Conservation (phyloP, 768 basidiomycete genomes). For the Serendipita sp. region DNA sequence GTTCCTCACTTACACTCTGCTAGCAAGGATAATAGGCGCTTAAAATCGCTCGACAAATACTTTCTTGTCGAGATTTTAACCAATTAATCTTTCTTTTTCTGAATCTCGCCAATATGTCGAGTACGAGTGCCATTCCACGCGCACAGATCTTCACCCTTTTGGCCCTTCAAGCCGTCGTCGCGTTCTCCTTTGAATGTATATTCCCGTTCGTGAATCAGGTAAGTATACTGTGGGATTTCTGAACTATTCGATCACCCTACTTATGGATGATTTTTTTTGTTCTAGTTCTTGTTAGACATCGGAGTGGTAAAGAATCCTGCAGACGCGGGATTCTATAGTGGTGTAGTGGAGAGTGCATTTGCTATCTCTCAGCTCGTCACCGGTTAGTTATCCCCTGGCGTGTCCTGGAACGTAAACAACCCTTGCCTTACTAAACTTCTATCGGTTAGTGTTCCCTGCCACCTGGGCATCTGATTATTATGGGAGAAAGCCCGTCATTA, state of each 20-base stretch:
- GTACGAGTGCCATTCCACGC: not conserved
- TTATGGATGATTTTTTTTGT: too few species aligned
- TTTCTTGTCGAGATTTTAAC: too few species aligned
- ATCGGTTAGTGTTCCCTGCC: not conserved
- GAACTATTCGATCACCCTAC: too few species aligned
- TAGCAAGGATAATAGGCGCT: too few species aligned
- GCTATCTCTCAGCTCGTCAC: not conserved
- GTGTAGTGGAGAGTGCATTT: not conserved
- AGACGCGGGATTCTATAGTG: slow-evolving; percentile 1
- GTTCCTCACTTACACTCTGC: too few species aligned
- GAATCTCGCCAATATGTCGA: too few species aligned
- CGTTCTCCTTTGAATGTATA: not conserved
- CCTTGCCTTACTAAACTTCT: not conserved
- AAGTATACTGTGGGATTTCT: not conserved
- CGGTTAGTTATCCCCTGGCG: not conserved
- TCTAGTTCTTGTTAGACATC: not conserved
- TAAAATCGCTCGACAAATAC: too few species aligned
- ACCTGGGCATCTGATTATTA: not conserved
- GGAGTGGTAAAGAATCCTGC: not conserved
- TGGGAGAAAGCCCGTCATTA: not conserved
- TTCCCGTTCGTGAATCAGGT: slow-evolving; percentile 5
- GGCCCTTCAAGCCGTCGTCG: not conserved
- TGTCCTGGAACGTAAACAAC: too few species aligned
- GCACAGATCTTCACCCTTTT: not conserved
- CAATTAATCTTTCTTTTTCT: too few species aligned